Evolutionary conservation across 441 rosid genomes (phyloP), one percentile per base, ranked within the genome.

Genomic region (Pelargonium cotyledonis): DNA sequence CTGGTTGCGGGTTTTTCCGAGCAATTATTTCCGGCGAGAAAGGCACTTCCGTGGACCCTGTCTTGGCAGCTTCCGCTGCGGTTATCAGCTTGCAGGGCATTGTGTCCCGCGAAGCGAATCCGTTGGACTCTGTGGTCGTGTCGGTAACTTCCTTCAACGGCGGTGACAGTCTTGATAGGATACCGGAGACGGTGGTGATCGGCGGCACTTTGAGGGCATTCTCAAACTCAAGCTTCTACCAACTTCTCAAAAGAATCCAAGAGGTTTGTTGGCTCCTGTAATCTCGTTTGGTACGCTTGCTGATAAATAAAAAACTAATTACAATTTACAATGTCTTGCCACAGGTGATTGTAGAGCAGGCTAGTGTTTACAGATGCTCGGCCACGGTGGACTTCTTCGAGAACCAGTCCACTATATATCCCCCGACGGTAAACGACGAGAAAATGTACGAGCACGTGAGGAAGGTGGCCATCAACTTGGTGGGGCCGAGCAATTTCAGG

Each of bases 71-170:
- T 71, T 85, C 96, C 1, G 88, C 95, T 1, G 83, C 86, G 0
- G 90, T 93, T 1, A 85, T 90, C 23, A 90, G 96, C 74, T 81
- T 90, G 57, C 98, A 93, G 65, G 83, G 90, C 29, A 84, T 93
- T 49, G 94, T 93, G 6, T 93, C 98, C 16, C 94, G 97, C 2
- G 96, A 90, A 86, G 91, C 96, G 5, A 86, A 87, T 72, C 98
- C 98, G 10, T 72, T 93, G 21, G 98, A 93, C 26, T 81, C 98
- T 1, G 73, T 88, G 96, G 98, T 93, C 4, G 97, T 93, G 16
- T 90, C 98, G 2, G 96, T 90, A 65, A 86, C 98, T 8, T 80
- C 86, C 6, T 75, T 90, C 74, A 85, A 89, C 5, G 94, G 91
- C 15, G 96, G 97, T 14, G 71, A 68, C 19, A 72, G 78, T 74